Evolutionary conservation across 306 rosid species (phyloP), one percentile per base, ranked within the genome.

Genomic region (Dryas octopetala): DNA sequence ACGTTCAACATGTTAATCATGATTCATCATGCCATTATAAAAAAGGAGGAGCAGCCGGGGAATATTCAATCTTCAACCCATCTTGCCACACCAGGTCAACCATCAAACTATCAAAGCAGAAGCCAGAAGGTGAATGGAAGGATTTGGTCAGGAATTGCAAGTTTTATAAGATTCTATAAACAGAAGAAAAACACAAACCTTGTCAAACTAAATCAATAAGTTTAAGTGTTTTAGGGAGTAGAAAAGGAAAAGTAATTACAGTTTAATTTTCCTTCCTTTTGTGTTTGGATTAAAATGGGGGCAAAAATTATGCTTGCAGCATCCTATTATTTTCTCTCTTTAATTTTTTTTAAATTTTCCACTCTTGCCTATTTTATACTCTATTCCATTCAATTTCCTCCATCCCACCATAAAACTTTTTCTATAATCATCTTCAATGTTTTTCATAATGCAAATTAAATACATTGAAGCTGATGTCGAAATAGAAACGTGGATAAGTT

Each of bases 1-100:
- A 1, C 5, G 38, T 32, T 2, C 38, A 32, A 32, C 38, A 32
- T 32, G 38, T 32, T 32, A 32, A 32, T 32, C 38, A 2, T 32
- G 38, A 32, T 32, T 32, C 38, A 32, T 32, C 2, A 32, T 32
- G 38, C 38, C 38, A 32, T 32, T 7, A 53, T 2, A 14, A 53
- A 15, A 53, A 15, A 52, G 15, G 45, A 41, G 66, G 45, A 41
- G 66, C 9, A 44, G 52, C 6, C 9, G 1, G 7, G 62, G 23
- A 57, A 44, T 4, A 45, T 72, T 58, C 76, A 58, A 58, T 23
- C 76, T 58, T 72, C 67, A 72, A 72, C 45, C 45, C 44, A 19
- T 4, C 28, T 5, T 4, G 76, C 3, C 0, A 45, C 4, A 17
- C 38, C 2, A 45, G 26, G 52, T 57, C 55, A 45, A 71, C 53